Percentiles rank a stretch among this genome's conserved stretches.
Conservation (phyloP, 2,329 filamentous ascomycete species). For the Lecanicillium sp. region DNA sequence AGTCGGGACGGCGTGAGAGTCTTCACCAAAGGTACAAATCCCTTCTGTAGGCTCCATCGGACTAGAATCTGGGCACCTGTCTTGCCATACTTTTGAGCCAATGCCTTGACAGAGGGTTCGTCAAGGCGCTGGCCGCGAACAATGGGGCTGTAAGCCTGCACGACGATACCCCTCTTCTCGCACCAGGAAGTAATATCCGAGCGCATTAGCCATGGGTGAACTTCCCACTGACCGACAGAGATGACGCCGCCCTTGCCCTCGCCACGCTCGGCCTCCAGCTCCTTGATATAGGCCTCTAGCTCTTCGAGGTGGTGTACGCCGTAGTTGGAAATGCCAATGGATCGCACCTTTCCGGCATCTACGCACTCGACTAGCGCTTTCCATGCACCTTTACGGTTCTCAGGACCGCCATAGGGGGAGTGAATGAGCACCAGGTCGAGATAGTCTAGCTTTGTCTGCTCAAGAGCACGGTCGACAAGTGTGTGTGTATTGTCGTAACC, state of each 20-base stretch:
- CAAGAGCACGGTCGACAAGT: constrained; percentile 56
- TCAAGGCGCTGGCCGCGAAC: constrained; percentile 62
- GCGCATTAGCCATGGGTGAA: constrained; percentile 84
- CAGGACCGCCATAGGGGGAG: constrained; percentile 50
- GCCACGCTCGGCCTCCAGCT: constrained; percentile 53
- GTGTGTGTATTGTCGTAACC: constrained; percentile 57
- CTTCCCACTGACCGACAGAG: constrained; percentile 79
- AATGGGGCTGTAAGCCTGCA: constrained; percentile 57
- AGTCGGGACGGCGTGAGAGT: constrained; percentile 62
- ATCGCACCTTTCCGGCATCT: constrained; percentile 52
- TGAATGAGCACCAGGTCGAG: constrained; percentile 61
- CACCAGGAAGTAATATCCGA: constrained; percentile 76
- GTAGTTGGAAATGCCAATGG: constrained; percentile 59
- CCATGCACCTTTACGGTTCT: constrained; percentile 52
- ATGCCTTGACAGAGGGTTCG: constrained; percentile 54
- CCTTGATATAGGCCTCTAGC: constrained; percentile 49
- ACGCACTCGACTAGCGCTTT: constrained; percentile 55
- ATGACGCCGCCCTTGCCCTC: constrained; percentile 64
- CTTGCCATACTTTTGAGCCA: constrained; percentile 67
- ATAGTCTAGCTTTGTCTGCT: constrained; percentile 55
- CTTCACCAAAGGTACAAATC: constrained; percentile 65
- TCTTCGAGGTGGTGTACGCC: constrained; percentile 56
- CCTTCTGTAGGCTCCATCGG: constrained; percentile 77
- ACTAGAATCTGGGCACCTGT: constrained; percentile 70
- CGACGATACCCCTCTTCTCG: constrained; percentile 49